Evolutionary conservation across 1,139 yeast species (phyloP).

Genomic region (Diutina neorugosa): DNA sequence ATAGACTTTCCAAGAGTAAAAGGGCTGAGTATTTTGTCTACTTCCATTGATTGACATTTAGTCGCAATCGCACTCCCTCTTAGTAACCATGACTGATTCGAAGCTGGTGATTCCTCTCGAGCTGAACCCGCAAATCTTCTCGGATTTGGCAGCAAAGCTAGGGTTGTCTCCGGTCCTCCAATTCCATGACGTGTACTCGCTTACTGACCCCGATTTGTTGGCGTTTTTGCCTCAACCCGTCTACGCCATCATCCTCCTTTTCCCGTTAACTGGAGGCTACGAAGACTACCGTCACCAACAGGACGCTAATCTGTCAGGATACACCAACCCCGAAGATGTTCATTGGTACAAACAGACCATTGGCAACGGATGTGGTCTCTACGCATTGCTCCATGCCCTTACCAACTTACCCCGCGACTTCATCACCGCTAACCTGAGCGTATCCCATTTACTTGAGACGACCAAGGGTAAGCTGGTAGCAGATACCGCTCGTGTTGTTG

Average conservation of each 20-base stretch:
- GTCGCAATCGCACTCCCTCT: not conserved
- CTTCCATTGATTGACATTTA: not conserved
- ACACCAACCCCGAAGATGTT: slow-evolving; percentile 14
- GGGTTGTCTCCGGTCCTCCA: slow-evolving; percentile 53
- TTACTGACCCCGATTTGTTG: slow-evolving; percentile 68
- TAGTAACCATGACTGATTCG: not conserved
- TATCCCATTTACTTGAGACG: slow-evolving; percentile 15
- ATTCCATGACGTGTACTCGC: slow-evolving; percentile 75
- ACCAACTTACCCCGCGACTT: slow-evolving; percentile 45
- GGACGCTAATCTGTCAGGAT: slow-evolving; percentile 14
- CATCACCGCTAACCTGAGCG: slow-evolving; percentile 24
- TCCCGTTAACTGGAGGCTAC: slow-evolving; percentile 61
- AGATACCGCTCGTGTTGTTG: slow-evolving; percentile 37
- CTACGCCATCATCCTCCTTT: slow-evolving; percentile 60
- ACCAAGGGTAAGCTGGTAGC: slow-evolving; percentile 14
- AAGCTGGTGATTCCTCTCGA: slow-evolving; percentile 66
- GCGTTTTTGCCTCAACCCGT: slow-evolving; percentile 77
- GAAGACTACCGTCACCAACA: slow-evolving; percentile 34
- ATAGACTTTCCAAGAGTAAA: too few relatives aligned
- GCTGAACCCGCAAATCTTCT: slow-evolving; percentile 79
- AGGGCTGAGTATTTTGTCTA: too few relatives aligned
- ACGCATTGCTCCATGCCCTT: slow-evolving; percentile 71
- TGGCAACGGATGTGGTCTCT: slow-evolving; percentile 86
- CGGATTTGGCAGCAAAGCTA: slow-evolving; percentile 50
- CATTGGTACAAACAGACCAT: slow-evolving; percentile 79